Evolutionary conservation across 768 basidiomycete genomes (phyloP), one percentile per base, ranked within the genome.

Genomic region (Nidularia sp.): DNA sequence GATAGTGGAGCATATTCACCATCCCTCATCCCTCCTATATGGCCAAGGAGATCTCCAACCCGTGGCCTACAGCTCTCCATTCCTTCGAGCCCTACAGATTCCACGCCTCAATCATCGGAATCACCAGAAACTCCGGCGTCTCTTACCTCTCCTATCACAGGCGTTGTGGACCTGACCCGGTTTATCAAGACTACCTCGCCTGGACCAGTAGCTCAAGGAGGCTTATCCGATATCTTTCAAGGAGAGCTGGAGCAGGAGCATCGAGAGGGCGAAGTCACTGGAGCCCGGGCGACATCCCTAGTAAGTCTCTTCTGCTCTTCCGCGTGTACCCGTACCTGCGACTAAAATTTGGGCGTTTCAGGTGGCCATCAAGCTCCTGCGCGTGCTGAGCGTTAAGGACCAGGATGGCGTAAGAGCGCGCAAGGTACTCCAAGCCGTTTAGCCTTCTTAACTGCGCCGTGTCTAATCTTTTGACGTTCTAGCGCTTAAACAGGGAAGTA

Each of bases 301-400:
- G n/a, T n/a, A n/a, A n/a, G n/a, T n/a, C n/a, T 57, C 4, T 56
- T 61, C 5, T 48, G 45, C 34, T n/a, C 34, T 9, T 48, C 1
- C 42, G 15, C 25, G 36, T 51, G 13, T 33, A 7, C 22, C 41
- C 12, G 25, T 32, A 12, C 6, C 22, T 32, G 7, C 36, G 35
- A 32, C 39, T 2, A 18, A 31, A 13, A 45, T 32, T 34, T 50
- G 32, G 15, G 31, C 5, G 41, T 47, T 9, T 12, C 56, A 78
- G 77, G 77, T 79, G 7, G 78, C 78, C 0, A 66, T 80, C 53
- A 80, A 80, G 58, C 67, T 73, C 35, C 64, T 80, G 42, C 72
- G 78, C 10, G 60, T 69, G 3, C 52, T 69, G 6, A 60, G 64
- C 15, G 53, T 56, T 25, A 60, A 60, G 29, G 70, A 68, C 47